These are phyloP conservation scores for Yarrowia galli DNA, from an alignment of 1,139 yeast species.

Conservation along the genomic window DNA sequence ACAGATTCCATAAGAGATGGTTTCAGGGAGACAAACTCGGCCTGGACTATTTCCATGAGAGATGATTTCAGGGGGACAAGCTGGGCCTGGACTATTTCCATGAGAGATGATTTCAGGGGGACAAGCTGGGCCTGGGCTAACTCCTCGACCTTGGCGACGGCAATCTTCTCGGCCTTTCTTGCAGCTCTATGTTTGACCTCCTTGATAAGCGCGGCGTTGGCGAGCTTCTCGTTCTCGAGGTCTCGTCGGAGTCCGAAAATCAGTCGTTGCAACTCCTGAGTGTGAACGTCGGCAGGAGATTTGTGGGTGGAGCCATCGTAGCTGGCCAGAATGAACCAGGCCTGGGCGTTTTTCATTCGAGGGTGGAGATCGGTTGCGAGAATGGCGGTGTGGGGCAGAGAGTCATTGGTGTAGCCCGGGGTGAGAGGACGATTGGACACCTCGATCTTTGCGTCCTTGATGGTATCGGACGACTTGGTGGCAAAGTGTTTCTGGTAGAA, in stretches of 20 bases:
- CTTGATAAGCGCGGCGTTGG: not conserved
- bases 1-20: not conserved
- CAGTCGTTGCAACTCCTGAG: not conserved
- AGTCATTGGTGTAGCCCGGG: not conserved
- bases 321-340: not conserved
- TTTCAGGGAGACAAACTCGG: too few relatives aligned
- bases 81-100: not conserved
- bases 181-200: not conserved
- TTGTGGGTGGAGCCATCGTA: too few relatives aligned
- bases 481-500: not conserved
- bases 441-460: not conserved
- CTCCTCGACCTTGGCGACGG: not conserved
- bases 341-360: not conserved
- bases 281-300: too few relatives aligned
- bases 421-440: not conserved
- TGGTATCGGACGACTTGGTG: too few relatives aligned
- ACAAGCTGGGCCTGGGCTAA: not conserved
- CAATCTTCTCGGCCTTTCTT: not conserved
- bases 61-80: too few relatives aligned
- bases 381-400: slow-evolving; percentile 1
- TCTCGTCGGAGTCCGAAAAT: slow-evolving; percentile 12
- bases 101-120: not conserved
- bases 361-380: not conserved
- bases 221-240: not conserved
- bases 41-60: not conserved